These are phyloP conservation scores for Beauveria sp. DNA, from an alignment of 2,329 filamentous ascomycete genomes.

Conservation along the genomic window DNA sequence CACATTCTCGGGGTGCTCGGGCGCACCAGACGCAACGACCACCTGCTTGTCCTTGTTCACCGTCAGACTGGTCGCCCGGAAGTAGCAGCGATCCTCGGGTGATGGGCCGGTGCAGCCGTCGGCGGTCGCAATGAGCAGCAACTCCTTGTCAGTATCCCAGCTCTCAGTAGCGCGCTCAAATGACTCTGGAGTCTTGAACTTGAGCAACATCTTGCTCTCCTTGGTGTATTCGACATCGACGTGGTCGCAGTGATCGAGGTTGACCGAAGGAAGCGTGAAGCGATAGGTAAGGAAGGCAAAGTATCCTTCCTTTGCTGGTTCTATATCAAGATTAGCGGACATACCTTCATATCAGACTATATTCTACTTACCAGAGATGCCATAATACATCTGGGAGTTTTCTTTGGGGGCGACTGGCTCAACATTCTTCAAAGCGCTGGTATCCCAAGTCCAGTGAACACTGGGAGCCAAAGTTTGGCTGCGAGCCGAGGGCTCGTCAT, in stretches of 20 bases:
- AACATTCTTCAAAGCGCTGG: constrained; percentile 16
- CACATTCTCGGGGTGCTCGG: constrained; percentile 17
- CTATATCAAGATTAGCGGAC: constrained; percentile 3
- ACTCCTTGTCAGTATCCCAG: constrained; percentile 16
- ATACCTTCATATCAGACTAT: too few relatives aligned
- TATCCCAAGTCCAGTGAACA: constrained; percentile 21
- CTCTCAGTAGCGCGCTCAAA: constrained; percentile 17
- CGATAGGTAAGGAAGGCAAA: constrained; percentile 21
- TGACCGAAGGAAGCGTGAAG: constrained; percentile 22
- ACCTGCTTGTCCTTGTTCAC: constrained; percentile 12
- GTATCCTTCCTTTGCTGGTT: constrained; percentile 17
- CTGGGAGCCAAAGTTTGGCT: constrained; percentile 5
- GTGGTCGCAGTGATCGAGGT: constrained; percentile 22
- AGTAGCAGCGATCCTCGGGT: constrained; percentile 23
- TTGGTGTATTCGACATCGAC: constrained; percentile 12
- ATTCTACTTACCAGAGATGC: constrained; percentile 12
- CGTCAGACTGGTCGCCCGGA: constrained; percentile 17
- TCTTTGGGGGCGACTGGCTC: constrained; percentile 17
- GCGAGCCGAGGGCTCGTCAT: not conserved
- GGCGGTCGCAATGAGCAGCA: constrained; percentile 21
- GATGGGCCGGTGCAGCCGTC: constrained; percentile 20
- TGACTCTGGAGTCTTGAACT: constrained; percentile 17
- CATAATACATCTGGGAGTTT: constrained; percentile 20
- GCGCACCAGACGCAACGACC: constrained; percentile 16
- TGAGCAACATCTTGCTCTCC: constrained; percentile 8